Conservation (phyloP, 768 basidiomycete species). For the Pleurotus tuoliensis region DNA sequence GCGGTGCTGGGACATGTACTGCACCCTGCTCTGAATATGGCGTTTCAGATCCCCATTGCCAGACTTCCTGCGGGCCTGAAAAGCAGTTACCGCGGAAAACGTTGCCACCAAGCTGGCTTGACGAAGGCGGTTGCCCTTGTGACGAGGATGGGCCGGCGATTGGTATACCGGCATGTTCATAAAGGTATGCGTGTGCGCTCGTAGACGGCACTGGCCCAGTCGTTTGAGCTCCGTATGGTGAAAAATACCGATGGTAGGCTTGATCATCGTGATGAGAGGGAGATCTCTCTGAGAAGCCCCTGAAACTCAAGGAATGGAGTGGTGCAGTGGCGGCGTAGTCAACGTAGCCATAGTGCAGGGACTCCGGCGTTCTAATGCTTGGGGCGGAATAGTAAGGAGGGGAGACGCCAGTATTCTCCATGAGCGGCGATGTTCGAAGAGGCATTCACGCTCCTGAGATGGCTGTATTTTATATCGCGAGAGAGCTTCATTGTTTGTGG, state of each 20-base stretch:
- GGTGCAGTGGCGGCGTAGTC: slow-evolving; percentile 4
- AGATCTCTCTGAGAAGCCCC: slow-evolving; percentile 51
- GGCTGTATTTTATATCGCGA: slow-evolving; percentile 1
- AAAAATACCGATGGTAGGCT: slow-evolving; percentile 34
- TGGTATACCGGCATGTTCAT: slow-evolving; percentile 31
- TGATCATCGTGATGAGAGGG: slow-evolving; percentile 40
- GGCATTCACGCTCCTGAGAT: neutral
- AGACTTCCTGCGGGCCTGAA: slow-evolving; percentile 25
- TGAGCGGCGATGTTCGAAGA: slow-evolving; percentile 3
- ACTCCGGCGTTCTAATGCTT: neutral
- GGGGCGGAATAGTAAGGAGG: neutral
- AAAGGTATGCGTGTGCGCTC: slow-evolving; percentile 29
- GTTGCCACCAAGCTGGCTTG: slow-evolving; percentile 12
- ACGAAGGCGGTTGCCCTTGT: neutral
- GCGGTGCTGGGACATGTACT: neutral
- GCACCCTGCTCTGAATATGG: neutral
- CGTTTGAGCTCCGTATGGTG: slow-evolving; percentile 35
- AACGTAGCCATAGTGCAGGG: neutral
- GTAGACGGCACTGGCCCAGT: slow-evolving; percentile 27
- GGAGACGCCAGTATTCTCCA: neutral
- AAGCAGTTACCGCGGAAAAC: slow-evolving; percentile 38
- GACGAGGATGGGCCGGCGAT: slow-evolving; percentile 31
- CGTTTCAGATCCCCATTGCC: slow-evolving; percentile 20
- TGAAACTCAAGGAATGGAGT: slow-evolving; percentile 20
- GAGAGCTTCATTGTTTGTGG: neutral